Percentiles rank a stretch among this genome's conserved stretches.
These are phyloP conservation scores for Secale cereale DNA, from an alignment of 176 grass and related monocot genomes.

Conservation along the genomic window DNA sequence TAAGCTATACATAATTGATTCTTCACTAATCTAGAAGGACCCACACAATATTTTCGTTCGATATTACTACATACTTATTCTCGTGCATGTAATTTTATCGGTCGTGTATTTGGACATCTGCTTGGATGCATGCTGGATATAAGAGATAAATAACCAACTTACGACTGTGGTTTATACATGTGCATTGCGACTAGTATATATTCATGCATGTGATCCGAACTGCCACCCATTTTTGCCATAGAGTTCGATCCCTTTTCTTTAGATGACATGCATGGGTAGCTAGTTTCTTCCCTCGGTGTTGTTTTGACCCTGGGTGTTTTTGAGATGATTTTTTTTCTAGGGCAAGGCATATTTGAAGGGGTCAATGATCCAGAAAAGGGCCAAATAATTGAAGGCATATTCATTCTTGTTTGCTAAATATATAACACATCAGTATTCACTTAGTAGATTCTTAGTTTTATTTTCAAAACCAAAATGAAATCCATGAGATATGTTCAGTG, in stretches of 20 bases:
- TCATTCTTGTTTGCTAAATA: not conserved
- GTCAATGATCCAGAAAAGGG: not conserved
- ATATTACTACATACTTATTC: slow-evolving; percentile 3
- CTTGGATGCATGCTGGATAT: not conserved
- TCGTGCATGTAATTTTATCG: not conserved
- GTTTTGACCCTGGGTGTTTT: not conserved
- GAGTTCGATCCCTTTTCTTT: not conserved
- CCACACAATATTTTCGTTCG: not conserved
- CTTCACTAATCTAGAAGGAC: not conserved
- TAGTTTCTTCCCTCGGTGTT: not conserved
- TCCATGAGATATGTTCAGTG: slow-evolving; percentile 28
- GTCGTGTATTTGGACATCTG: not conserved
- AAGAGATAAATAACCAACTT: not conserved
- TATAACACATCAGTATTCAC: not conserved
- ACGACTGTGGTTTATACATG: not conserved
- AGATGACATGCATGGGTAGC: not conserved
- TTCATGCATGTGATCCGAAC: not conserved
- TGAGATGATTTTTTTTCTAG: not conserved
- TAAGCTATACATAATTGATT: not conserved
- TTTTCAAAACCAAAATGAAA: not conserved
- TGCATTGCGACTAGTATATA: not conserved
- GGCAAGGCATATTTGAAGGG: slow-evolving; percentile 20
- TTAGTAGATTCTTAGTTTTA: not conserved
- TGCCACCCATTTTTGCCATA: not conserved
- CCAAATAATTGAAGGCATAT: not conserved